Evolutionary conservation across 164 flowering plant genomes (phyloP).

Genomic region (Chloranthus sessilifolius): DNA sequence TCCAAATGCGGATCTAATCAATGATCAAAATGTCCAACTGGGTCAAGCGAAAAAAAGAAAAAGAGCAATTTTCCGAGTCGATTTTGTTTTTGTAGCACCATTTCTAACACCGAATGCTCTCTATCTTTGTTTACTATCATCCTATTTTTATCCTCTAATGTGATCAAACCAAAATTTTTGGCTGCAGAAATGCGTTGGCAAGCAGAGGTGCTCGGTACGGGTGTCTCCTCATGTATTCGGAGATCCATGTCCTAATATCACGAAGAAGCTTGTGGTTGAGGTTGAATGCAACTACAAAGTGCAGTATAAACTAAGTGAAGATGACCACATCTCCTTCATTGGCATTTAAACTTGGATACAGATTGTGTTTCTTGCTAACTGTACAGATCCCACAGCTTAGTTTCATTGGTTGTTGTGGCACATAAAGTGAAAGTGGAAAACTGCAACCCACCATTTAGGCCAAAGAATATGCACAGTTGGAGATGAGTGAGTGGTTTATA

Average conservation of each 20-base stretch:
- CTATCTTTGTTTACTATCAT: not conserved
- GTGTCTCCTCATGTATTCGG: conserved; percentile 78
- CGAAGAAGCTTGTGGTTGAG: conserved; percentile 72
- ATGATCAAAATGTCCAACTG: too few species aligned
- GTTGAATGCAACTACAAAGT: conserved; percentile 41
- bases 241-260: conserved; percentile 66
- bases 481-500: too few species aligned
- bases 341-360: not conserved
- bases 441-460: conserved; percentile 7
- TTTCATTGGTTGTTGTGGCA: not conserved
- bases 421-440: conserved; percentile 6
- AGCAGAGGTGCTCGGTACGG: conserved; percentile 61
- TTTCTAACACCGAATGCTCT: too few species aligned
- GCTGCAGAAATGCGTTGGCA: conserved; percentile 83
- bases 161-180: not conserved
- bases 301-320: conserved; percentile 1
- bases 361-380: not conserved
- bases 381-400: not conserved
- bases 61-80: too few species aligned
- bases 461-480: too few species aligned
- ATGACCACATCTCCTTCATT: not conserved
- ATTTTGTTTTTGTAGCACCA: too few species aligned
- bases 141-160: not conserved
- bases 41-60: too few species aligned
- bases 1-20: too few species aligned